Conservation (phyloP, 371 early-diverging fungal species). For the Circinella minor region DNA sequence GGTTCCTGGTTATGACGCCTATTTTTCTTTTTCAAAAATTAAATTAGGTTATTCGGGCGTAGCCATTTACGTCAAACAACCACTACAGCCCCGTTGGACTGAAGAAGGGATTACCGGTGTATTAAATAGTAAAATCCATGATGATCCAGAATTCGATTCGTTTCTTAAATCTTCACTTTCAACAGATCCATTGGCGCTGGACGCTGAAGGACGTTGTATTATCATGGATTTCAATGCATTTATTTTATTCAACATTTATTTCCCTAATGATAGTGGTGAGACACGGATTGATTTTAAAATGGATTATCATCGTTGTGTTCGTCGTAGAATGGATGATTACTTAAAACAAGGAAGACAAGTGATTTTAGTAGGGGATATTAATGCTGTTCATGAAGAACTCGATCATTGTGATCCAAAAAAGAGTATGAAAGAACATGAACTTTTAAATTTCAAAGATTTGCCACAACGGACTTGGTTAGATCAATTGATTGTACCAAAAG, state of each 20-base stretch:
- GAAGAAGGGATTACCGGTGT: slow-evolving; percentile 74
- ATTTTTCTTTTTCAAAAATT: slow-evolving; percentile 67
- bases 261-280: slow-evolving; percentile 71
- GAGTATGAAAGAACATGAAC: slow-evolving; percentile 57
- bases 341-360: slow-evolving; percentile 65
- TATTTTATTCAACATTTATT: slow-evolving; percentile 83
- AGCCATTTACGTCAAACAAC: slow-evolving; percentile 69
- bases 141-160: slow-evolving; percentile 8
- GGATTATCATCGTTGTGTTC: slow-evolving; percentile 64
- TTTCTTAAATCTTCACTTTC: slow-evolving; percentile 26
- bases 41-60: slow-evolving; percentile 81
- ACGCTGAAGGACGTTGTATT: slow-evolving; percentile 80
- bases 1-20: slow-evolving; percentile 78
- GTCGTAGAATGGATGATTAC: slow-evolving; percentile 54
- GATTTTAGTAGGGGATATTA: slow-evolving; percentile 81
- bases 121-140: slow-evolving; percentile 19
- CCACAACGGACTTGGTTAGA: slow-evolving; percentile 77
- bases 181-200: slow-evolving; percentile 57
- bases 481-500: slow-evolving; percentile 57
- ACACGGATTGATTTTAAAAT: slow-evolving; percentile 66
- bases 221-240: slow-evolving; percentile 83
- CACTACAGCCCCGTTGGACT: slow-evolving; percentile 49
- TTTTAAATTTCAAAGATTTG: slow-evolving; percentile 67
- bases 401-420: slow-evolving; percentile 84
- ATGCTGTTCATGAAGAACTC: slow-evolving; percentile 73